Evolutionary conservation across 2,329 filamentous ascomycete genomes (phyloP).

Genomic region (Microdochium paspali): DNA sequence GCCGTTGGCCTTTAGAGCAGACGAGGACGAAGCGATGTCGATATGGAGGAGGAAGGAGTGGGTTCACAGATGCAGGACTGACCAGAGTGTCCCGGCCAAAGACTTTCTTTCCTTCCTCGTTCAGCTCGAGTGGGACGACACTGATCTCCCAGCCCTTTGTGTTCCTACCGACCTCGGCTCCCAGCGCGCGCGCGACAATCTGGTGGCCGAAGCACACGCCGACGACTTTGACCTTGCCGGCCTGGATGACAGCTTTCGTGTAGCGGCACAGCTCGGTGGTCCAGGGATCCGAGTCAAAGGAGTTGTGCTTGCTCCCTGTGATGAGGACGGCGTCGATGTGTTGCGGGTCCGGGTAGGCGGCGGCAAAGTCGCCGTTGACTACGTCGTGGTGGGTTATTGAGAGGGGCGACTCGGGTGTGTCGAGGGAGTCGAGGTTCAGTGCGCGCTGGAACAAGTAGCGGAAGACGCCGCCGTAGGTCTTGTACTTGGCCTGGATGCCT

Average conservation of each 20-base stretch:
- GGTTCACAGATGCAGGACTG: conserved; percentile 7
- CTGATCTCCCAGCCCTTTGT: conserved; percentile 73
- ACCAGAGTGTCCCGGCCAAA: conserved; percentile 57
- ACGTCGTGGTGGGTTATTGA: conserved; percentile 61
- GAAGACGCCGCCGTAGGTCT: conserved; percentile 66
- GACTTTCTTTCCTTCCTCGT: conserved; percentile 58
- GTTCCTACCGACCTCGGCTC: conserved; percentile 55
- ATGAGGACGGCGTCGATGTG: conserved; percentile 76
- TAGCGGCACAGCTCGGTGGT: conserved; percentile 66
- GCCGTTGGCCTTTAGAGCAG: too few relatives aligned
- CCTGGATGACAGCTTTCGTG: conserved; percentile 45
- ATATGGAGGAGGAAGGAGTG: not conserved
- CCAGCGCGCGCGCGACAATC: conserved; percentile 67
- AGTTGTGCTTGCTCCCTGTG: conserved; percentile 65
- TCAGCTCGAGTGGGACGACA: conserved; percentile 60
- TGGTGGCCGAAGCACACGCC: conserved; percentile 86
- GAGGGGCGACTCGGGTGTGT: conserved; percentile 34
- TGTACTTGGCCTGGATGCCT: conserved; percentile 53
- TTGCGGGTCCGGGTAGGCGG: conserved; percentile 62
- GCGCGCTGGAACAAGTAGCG: conserved; percentile 46
- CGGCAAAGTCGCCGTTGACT: conserved; percentile 41
- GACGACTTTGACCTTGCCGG: conserved; percentile 58
- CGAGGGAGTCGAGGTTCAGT: conserved; percentile 30
- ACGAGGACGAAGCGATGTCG: too few relatives aligned
- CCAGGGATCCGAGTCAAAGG: conserved; percentile 68